Evolutionary conservation across 176 grass and related monocot genomes (phyloP).

Genomic region (Aegilops sharonensis): DNA sequence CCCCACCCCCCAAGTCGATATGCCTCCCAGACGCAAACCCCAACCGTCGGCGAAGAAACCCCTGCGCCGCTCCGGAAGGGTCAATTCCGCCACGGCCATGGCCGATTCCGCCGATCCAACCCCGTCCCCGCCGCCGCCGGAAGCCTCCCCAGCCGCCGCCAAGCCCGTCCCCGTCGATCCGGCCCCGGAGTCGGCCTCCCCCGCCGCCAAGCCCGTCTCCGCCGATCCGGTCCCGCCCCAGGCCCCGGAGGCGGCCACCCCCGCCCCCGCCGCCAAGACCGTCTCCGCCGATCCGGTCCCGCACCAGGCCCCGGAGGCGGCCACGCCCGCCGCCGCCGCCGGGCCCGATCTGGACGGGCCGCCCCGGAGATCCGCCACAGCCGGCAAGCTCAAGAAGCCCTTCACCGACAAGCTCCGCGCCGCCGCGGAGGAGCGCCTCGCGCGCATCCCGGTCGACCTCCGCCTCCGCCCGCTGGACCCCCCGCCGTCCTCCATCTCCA

Average conservation of each 20-base stretch:
- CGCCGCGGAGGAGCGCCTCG: constrained; percentile 48
- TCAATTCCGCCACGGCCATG: constrained; percentile 29
- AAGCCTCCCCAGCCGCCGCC: not conserved
- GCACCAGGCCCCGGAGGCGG: not conserved
- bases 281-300: constrained; percentile 12
- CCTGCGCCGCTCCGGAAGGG: not conserved
- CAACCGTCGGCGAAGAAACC: constrained; percentile 4
- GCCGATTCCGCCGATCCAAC: constrained; percentile 12
- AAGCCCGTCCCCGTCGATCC: constrained; percentile 23
- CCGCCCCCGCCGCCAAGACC: constrained; percentile 1
- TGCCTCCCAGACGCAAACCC: constrained; percentile 12
- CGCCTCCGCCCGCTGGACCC: constrained; percentile 1
- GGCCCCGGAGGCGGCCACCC: not conserved
- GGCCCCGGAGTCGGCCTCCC: not conserved
- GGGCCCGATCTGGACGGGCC: constrained; percentile 43
- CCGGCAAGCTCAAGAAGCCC: constrained; percentile 49
- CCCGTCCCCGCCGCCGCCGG: constrained; percentile 4
- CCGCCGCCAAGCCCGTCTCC: constrained; percentile 16
- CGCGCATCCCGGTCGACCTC: constrained; percentile 38
- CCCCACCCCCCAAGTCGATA: not conserved
- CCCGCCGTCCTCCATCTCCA: constrained; percentile 14
- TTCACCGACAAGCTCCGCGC: constrained; percentile 50
- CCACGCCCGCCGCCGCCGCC: not conserved
- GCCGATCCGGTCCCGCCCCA: constrained; percentile 10
- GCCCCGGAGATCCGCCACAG: constrained; percentile 14